These are phyloP conservation scores for Colletotrichum scovillei DNA, from an alignment of 2,329 filamentous ascomycete species.

Conservation along the genomic window DNA sequence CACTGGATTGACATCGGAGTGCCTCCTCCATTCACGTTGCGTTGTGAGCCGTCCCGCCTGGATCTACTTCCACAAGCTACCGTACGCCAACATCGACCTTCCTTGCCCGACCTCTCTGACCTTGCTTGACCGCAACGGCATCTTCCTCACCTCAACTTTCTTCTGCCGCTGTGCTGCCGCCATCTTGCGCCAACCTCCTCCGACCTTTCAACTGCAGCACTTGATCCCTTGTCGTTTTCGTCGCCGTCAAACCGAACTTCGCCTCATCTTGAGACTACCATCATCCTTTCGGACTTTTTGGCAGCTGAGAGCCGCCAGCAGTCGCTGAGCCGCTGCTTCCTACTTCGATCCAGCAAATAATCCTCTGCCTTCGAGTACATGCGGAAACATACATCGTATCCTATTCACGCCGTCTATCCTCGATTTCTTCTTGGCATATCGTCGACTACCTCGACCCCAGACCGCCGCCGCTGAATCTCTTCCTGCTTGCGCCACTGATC, in stretches of 20 bases:
- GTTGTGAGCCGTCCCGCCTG: neutral
- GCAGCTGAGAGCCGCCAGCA: neutral
- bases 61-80: neutral
- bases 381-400: neutral
- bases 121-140: neutral
- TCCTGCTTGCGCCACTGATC: neutral
- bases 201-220: neutral
- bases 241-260: neutral
- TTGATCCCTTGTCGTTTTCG: neutral
- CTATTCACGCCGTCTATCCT: neutral
- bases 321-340: neutral
- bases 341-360: neutral
- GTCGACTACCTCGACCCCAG: too few relatives aligned
- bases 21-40: constrained; percentile 3
- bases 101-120: constrained; percentile 1
- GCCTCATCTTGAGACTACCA: neutral
- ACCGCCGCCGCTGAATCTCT: neutral
- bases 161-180: neutral
- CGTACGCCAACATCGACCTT: constrained; percentile 5
- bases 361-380: neutral
- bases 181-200: neutral
- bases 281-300: neutral
- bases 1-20: constrained; percentile 24
- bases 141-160: neutral
- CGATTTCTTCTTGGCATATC: neutral